These are phyloP conservation scores for Aureobasidium sp. DNA, from an alignment of 2,329 filamentous ascomycete genomes.

Conservation along the genomic window DNA sequence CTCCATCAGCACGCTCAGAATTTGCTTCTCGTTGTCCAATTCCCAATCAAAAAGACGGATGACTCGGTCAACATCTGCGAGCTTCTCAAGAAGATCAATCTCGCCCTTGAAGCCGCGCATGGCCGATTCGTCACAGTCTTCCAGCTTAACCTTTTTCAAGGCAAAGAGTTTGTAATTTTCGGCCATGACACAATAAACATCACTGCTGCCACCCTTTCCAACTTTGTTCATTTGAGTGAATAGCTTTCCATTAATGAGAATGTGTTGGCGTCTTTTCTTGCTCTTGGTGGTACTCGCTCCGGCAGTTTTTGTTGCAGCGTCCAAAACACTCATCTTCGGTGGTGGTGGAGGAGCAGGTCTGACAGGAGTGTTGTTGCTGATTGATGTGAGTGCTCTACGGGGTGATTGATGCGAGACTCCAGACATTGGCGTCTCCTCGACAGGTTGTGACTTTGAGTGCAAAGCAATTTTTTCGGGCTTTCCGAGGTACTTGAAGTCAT, in stretches of 20 bases:
- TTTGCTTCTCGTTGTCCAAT: conserved; percentile 83
- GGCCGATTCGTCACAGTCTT: conserved; percentile 76
- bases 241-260: conserved; percentile 82
- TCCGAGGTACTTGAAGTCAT: conserved; percentile 46
- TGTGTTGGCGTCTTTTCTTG: conserved; percentile 68
- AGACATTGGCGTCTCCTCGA: conserved; percentile 32
- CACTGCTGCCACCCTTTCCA: conserved; percentile 83
- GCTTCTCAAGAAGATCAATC: conserved; percentile 77
- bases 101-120: conserved; percentile 88
- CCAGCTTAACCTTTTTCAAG: conserved; percentile 82
- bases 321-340: conserved; percentile 94
- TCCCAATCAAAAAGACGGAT: conserved; percentile 89
- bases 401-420: conserved; percentile 22
- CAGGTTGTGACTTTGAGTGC: conserved; percentile 34
- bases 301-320: conserved; percentile 75
- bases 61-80: conserved; percentile 79
- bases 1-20: conserved; percentile 90
- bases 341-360: conserved; percentile 69
- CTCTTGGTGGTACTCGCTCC: conserved; percentile 70
- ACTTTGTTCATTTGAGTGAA: conserved; percentile 88
- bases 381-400: conserved; percentile 40
- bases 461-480: conserved; percentile 47
- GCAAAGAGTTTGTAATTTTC: conserved; percentile 96
- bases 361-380: conserved; percentile 59
- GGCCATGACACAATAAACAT: conserved; percentile 93